Conservation (phyloP, 2,329 filamentous ascomycete species). For the Botrytis fragariae region DNA sequence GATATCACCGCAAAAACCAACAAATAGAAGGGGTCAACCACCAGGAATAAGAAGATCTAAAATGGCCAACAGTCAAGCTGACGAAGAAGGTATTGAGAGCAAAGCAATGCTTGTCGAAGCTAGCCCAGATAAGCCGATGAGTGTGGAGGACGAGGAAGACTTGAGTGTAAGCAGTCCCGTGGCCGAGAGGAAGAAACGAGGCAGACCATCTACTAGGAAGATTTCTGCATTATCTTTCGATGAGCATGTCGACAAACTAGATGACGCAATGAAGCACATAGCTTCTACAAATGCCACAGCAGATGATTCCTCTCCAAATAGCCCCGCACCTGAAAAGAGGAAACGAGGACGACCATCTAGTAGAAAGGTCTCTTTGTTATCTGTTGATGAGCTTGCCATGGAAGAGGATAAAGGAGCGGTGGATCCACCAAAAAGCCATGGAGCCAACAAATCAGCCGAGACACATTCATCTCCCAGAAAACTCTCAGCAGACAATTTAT, state of each 20-base stretch:
- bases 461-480: neutral
- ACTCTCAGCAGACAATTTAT: neutral
- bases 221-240: neutral
- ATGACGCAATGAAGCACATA: neutral
- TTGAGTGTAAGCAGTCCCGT: neutral
- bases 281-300: neutral
- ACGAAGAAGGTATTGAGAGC: neutral
- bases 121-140: neutral
- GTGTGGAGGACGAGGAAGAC: neutral
- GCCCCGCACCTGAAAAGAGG: neutral
- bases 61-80: neutral
- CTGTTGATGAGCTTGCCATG: neutral
- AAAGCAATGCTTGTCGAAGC: neutral
- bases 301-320: neutral
- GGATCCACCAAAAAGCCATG: neutral
- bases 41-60: neutral
- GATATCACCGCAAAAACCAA: neutral
- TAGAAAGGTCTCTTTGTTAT: neutral
- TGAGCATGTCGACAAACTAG: neutral
- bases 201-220: neutral
- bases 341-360: neutral
- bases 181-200: neutral
- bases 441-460: neutral
- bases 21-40: neutral
- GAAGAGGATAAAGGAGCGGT: neutral